These are phyloP conservation scores for Puccinellia tenuiflora DNA, from an alignment of 176 grass and related monocot genomes.

Conservation along the genomic window DNA sequence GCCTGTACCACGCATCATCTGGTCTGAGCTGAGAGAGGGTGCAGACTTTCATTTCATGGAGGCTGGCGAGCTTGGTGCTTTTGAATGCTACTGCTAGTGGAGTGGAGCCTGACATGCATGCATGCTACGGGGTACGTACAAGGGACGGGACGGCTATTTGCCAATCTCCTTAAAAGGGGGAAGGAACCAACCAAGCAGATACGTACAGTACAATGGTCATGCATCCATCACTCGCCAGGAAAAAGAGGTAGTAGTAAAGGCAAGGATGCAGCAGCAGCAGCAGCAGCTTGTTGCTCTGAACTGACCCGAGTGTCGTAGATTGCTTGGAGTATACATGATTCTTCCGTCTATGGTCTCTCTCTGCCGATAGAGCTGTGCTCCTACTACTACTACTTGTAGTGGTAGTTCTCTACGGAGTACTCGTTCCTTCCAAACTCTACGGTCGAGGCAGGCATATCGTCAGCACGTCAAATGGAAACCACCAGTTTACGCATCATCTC, in stretches of 20 bases:
- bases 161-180: neutral
- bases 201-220: neutral
- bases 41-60: neutral
- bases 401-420: neutral
- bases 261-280: too few species aligned
- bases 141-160: slow-evolving; percentile 5
- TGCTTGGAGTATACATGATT: neutral
- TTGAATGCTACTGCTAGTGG: slow-evolving; percentile 6
- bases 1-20: neutral
- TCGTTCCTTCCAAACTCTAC: neutral
- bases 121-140: neutral
- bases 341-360: neutral
- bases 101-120: neutral
- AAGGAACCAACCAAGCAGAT: slow-evolving; percentile 9
- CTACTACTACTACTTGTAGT: neutral
- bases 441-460: neutral
- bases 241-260: neutral
- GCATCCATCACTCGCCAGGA: slow-evolving; percentile 11
- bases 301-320: neutral
- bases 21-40: neutral
- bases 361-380: neutral
- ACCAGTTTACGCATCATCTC: too few species aligned
- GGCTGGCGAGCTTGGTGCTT: neutral
- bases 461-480: too few species aligned
- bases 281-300: neutral